Evolutionary conservation across 2,329 filamentous ascomycete species (phyloP), one percentile per base, ranked within the genome.

Genomic region (Hypoxylon sp.): DNA sequence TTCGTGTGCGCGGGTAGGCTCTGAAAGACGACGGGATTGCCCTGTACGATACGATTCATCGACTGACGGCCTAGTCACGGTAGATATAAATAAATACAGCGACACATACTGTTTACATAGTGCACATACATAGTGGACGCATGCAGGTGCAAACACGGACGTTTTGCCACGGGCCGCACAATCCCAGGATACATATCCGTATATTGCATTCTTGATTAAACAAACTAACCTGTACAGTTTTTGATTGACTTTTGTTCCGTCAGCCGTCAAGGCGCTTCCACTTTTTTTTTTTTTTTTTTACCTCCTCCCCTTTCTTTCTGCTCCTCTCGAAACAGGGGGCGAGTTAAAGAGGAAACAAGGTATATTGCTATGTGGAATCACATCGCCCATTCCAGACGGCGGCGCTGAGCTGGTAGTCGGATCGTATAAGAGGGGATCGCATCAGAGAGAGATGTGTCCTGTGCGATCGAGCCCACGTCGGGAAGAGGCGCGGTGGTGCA

Each of bases 21-120:
- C 54, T 53, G 58, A 58, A 63, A 61, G n/a, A 61, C 58, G 55
- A 57, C 47, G 33, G 50, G 57, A 60, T 63, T 50, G 57, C 42
- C 60, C 57, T 63, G 54, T 42, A 42, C 37, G n/a, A n/a, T n/a
- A n/a, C n/a, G n/a, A n/a, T n/a, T n/a, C n/a, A n/a, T n/a, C n/a
- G n/a, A n/a, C n/a, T n/a, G n/a, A n/a, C n/a, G n/a, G n/a, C n/a
- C n/a, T n/a, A n/a, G n/a, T n/a, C n/a, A n/a, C n/a, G n/a, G n/a
- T n/a, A n/a, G n/a, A n/a, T n/a, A n/a, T 26, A 38, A 55, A 35
- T 35, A n/a, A n/a, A n/a, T n/a, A n/a, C n/a, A n/a, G n/a, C n/a
- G n/a, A n/a, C n/a, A 23, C 40, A 38, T 42, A 31, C 35, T 38
- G 10, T 38, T 13, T 48, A 40, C n/a, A n/a, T n/a, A 35, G 29